A percentile compares a stretch with the other conserved stretches of the same genome.
phyloP scores from a whole-genome alignment of 2,329 filamentous ascomycete species.

The Moelleriella libera region DNA sequence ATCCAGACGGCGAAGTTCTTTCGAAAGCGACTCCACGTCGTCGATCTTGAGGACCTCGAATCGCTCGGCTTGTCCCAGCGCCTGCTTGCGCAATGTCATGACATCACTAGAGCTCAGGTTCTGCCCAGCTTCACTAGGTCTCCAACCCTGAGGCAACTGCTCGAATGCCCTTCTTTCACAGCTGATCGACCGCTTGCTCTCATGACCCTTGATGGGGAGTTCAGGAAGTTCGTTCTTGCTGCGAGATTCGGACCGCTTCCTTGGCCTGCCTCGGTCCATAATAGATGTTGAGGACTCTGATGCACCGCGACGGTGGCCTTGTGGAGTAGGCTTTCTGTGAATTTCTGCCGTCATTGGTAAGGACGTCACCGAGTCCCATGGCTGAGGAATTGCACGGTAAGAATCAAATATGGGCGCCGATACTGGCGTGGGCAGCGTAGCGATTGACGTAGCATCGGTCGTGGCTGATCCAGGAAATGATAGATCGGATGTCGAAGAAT shows the following conservation, averaged over 20 bases:
- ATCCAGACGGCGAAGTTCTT: conserved; percentile 63
- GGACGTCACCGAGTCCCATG: conserved; percentile 22
- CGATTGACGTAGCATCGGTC: conserved; percentile 19
- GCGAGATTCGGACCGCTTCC: conserved; percentile 34
- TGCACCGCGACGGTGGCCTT: conserved; percentile 34
- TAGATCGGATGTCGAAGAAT: conserved; percentile 20
- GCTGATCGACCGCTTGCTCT: conserved; percentile 30
- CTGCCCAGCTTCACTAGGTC: conserved; percentile 34
- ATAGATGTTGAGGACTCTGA: conserved; percentile 41
- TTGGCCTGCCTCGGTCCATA: conserved; percentile 47
- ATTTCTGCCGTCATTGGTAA: conserved; percentile 6
- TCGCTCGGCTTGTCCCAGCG: conserved; percentile 44
- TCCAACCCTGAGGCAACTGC: conserved; percentile 43
- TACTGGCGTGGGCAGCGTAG: conserved; percentile 31
- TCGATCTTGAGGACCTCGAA: conserved; percentile 50
- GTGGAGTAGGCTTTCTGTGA: neutral
- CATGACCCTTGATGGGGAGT: conserved; percentile 10
- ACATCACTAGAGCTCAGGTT: conserved; percentile 35
- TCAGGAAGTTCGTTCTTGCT: conserved; percentile 12
- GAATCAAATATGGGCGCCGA: conserved; percentile 31
- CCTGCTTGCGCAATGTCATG: conserved; percentile 40
- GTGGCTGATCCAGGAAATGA: conserved; percentile 29
- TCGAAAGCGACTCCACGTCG: conserved; percentile 52
- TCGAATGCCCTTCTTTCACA: conserved; percentile 45
- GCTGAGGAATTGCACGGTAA: conserved; percentile 25